Evolutionary conservation across 495 filamentous ascomycete genomes (phyloP).

Genomic region (Annulohypoxylon nitens): DNA sequence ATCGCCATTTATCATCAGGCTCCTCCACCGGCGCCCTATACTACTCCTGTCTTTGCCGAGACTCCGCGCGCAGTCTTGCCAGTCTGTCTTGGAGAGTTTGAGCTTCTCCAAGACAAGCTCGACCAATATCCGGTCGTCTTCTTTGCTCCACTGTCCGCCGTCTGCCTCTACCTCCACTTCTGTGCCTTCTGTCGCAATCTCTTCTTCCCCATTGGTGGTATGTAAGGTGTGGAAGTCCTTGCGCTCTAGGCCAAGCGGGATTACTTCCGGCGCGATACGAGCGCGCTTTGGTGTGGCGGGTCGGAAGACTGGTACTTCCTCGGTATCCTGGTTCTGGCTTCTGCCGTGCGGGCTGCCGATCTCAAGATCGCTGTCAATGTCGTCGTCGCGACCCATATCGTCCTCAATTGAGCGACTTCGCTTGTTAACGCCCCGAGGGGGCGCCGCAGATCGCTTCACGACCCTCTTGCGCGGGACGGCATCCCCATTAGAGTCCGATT

Average conservation of each 20-base stretch:
- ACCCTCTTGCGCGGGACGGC: constrained; percentile 60
- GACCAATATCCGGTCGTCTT: constrained; percentile 78
- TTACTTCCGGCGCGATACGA: constrained; percentile 72
- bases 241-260: constrained; percentile 75
- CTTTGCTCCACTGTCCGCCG: constrained; percentile 69
- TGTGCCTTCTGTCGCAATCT: constrained; percentile 52
- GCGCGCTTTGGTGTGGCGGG: constrained; percentile 77
- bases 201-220: constrained; percentile 50
- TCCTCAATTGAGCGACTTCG: constrained; percentile 69
- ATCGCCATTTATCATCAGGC: constrained; percentile 71
- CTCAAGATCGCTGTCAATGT: constrained; percentile 57
- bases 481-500: constrained; percentile 51
- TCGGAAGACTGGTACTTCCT: constrained; percentile 48
- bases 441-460: constrained; percentile 62
- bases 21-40: constrained; percentile 78
- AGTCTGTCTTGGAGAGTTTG: constrained; percentile 76
- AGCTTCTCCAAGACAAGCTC: constrained; percentile 82
- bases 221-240: constrained; percentile 74
- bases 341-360: constrained; percentile 32
- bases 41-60: constrained; percentile 75
- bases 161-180: constrained; percentile 60
- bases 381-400: constrained; percentile 61
- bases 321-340: constrained; percentile 37
- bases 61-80: constrained; percentile 81
- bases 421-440: constrained; percentile 72